A percentile compares a stretch with the other conserved stretches of the same genome.
Evolutionary conservation across 2,329 filamentous ascomycete species (phyloP).

Genomic region (Pseudogymnoascus sp.): DNA sequence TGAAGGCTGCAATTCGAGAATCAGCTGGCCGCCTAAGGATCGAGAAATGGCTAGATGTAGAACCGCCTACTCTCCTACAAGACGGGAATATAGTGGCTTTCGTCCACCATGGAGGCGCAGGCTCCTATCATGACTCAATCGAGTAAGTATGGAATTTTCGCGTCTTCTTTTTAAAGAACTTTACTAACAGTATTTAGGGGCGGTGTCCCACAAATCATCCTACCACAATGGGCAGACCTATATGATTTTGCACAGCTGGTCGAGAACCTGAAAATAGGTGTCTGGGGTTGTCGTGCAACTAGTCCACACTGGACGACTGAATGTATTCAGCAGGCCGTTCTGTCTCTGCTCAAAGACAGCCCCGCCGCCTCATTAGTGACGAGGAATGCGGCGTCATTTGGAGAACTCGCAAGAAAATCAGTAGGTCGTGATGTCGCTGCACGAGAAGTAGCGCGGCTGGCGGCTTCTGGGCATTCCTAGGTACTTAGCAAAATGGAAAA

Average conservation of each 20-base stretch:
- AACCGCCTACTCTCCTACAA: constrained; percentile 32
- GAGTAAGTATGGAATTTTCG: constrained; percentile 24
- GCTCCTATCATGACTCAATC: constrained; percentile 38
- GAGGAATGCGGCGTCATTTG: no score
- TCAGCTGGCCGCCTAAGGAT: constrained; percentile 27
- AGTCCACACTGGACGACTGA: constrained; percentile 28
- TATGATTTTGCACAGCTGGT: constrained; percentile 38
- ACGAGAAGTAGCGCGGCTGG: no score
- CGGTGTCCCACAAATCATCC: constrained; percentile 38
- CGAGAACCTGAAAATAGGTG: constrained; percentile 37
- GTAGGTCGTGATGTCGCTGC: no score
- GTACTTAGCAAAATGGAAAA: no score
- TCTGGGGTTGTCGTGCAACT: constrained; percentile 32
- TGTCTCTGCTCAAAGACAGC: no score
- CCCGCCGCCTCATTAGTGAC: no score
- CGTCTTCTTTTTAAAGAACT: neutral
- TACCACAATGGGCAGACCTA: constrained; percentile 40
- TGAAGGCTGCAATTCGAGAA: neutral
- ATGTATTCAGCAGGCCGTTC: no score
- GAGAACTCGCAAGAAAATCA: no score
- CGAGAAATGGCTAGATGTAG: constrained; percentile 34
- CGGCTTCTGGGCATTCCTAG: no score
- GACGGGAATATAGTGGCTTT: constrained; percentile 30
- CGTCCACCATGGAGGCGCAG: constrained; percentile 36
- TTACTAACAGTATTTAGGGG: constrained; percentile 25